Conservation (phyloP, 345 rosid genomes). For the Trapa incisa region DNA sequence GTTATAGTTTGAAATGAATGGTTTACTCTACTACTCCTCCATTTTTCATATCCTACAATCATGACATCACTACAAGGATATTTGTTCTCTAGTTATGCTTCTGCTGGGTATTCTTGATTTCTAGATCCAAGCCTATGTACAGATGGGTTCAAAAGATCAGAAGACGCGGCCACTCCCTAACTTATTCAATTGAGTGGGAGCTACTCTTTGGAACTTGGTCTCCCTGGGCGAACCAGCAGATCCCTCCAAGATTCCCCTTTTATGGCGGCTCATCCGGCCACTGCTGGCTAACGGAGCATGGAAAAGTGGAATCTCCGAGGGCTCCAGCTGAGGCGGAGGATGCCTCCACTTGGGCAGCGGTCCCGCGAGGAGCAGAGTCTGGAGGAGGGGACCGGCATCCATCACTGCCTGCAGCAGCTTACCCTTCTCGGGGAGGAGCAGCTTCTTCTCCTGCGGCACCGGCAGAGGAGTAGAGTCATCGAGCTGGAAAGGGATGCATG, state of each 20-base stretch:
- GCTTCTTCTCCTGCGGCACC: no score
- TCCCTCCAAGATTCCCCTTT: slow-evolving; percentile 45
- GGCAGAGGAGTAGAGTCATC: no score
- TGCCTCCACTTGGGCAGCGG: slow-evolving; percentile 93
- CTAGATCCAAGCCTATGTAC: slow-evolving; percentile 23
- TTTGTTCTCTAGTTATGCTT: no score
- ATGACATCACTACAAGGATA: no score
- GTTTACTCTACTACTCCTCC: no score
- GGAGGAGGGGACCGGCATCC: slow-evolving; percentile 86
- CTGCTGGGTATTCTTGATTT: no score
- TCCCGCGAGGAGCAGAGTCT: slow-evolving; percentile 84
- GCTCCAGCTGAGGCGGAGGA: slow-evolving; percentile 91
- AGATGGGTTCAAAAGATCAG: slow-evolving; percentile 4
- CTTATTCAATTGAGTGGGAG: no score
- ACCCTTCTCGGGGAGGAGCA: slow-evolving; percentile 35
- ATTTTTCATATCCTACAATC: no score
- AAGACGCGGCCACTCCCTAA: no score
- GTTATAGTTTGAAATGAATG: no score
- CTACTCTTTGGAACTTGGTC: slow-evolving; percentile 37
- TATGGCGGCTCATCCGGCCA: slow-evolving; percentile 39
- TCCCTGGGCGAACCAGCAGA: slow-evolving; percentile 34
- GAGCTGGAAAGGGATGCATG: background rate
- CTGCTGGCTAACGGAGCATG: slow-evolving; percentile 13
- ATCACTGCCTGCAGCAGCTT: slow-evolving; percentile 90
- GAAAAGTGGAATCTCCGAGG: slow-evolving; percentile 60